Conservation (phyloP, 2,329 filamentous ascomycete species). For the Microascus cirrosus region DNA sequence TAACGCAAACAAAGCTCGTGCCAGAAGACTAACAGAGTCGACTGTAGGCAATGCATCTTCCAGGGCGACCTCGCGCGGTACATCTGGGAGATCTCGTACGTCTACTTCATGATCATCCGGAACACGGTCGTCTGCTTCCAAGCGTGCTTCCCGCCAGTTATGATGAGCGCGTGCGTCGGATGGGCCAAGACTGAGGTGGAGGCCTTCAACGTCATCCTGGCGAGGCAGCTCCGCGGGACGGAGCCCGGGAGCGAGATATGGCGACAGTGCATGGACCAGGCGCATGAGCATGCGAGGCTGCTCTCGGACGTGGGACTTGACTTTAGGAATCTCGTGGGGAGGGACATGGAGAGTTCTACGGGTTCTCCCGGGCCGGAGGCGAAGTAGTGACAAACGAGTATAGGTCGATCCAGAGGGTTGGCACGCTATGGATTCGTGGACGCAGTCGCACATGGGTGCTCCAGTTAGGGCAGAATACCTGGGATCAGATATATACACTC, state of each 20-base stretch:
- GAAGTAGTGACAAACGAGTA: neutral
- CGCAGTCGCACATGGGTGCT: neutral
- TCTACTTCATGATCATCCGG: slow-evolving; percentile 88
- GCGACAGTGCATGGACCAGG: slow-evolving; percentile 72
- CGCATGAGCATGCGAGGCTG: slow-evolving; percentile 69
- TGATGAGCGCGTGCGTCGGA: slow-evolving; percentile 91
- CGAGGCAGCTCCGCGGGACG: slow-evolving; percentile 77
- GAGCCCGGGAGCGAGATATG: slow-evolving; percentile 66
- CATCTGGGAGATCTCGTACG: slow-evolving; percentile 89
- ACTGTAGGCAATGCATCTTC: slow-evolving; percentile 75
- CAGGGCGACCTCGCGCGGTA: slow-evolving; percentile 87
- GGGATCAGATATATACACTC: neutral
- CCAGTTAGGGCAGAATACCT: neutral
- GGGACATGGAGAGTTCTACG: slow-evolving; percentile 25
- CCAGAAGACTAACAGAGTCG: neutral
- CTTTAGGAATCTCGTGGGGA: slow-evolving; percentile 71
- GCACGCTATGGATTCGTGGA: neutral
- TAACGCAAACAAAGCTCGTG: neutral
- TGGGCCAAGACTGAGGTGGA: slow-evolving; percentile 97
- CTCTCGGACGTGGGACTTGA: slow-evolving; percentile 80
- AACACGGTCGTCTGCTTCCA: slow-evolving; percentile 90
- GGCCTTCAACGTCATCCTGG: slow-evolving; percentile 74
- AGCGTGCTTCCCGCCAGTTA: slow-evolving; percentile 69
- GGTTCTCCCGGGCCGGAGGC: slow-evolving; percentile 17
- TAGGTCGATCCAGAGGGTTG: neutral